Percentiles rank a stretch among this genome's conserved stretches.
These are phyloP conservation scores for Arabidopsis lyrata DNA, from an alignment of 441 rosid genomes.

Conservation along the genomic window DNA sequence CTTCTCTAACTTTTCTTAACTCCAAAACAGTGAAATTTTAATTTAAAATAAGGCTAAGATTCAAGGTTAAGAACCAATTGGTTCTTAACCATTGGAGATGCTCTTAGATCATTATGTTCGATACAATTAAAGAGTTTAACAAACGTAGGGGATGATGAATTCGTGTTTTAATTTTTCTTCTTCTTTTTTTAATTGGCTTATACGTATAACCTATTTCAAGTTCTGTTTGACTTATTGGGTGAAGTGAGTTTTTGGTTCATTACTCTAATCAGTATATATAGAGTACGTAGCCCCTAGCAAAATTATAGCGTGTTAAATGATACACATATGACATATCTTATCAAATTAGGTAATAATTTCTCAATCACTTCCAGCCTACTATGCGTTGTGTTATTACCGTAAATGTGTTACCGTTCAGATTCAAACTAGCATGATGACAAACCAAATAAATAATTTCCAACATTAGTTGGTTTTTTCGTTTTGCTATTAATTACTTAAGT, in stretches of 20 bases:
- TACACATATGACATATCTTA: neutral
- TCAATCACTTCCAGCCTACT: too few relatives aligned
- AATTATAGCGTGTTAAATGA: too few relatives aligned
- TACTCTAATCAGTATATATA: neutral
- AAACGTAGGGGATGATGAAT: too few relatives aligned
- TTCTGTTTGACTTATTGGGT: neutral
- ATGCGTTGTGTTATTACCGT: neutral
- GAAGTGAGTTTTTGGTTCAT: neutral
- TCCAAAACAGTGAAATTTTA: too few relatives aligned
- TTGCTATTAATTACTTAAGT: neutral
- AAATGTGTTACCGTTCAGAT: neutral
- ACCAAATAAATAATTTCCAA: neutral
- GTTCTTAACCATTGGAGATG: too few relatives aligned
- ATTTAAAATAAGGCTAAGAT: too few relatives aligned
- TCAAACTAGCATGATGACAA: neutral
- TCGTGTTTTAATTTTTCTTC: neutral
- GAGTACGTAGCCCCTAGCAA: too few relatives aligned
- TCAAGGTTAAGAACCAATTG: too few relatives aligned
- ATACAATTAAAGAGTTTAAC: neutral
- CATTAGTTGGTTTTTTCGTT: constrained; percentile 16
- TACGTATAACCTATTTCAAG: neutral
- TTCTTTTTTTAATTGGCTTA: neutral
- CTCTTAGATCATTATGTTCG: too few relatives aligned
- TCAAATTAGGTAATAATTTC: too few relatives aligned
- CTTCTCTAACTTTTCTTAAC: too few relatives aligned